Percentiles rank a stretch among this genome's conserved stretches.
These are phyloP conservation scores for Smallanthus sonchifolius DNA, from an alignment of 129 eudicot species.

Conservation along the genomic window DNA sequence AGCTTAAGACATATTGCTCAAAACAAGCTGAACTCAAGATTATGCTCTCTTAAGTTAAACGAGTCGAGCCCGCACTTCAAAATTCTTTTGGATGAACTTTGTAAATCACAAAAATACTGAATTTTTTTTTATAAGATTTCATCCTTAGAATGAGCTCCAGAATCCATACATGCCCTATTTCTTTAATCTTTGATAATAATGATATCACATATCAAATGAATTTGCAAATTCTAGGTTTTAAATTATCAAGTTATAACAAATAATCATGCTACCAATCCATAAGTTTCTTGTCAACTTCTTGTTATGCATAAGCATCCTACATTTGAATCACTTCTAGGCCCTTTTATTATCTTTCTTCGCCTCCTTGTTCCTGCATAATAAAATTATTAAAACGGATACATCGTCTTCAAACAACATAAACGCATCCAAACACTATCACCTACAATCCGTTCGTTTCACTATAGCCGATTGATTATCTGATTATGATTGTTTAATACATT, in stretches of 20 bases:
- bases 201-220: not conserved
- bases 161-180: no score
- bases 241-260: not conserved
- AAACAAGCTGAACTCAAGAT: no score
- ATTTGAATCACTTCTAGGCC: conserved; percentile 7
- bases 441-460: not conserved
- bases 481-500: not conserved
- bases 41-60: no score
- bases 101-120: no score
- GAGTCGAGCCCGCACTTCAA: no score
- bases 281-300: not conserved
- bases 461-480: no score
- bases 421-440: not conserved
- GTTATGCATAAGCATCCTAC: conserved; percentile 12
- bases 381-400: not conserved
- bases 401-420: not conserved
- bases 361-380: conserved; percentile 21
- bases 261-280: conserved; percentile 8
- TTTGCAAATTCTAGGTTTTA: not conserved
- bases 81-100: no score
- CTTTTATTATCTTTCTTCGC: conserved; percentile 18
- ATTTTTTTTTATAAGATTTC: no score
- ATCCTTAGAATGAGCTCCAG: no score
- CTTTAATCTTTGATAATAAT: no score
- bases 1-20: no score